Evolutionary conservation across 2,329 filamentous ascomycete species (phyloP).

Genomic region (Aspergillus sp.): DNA sequence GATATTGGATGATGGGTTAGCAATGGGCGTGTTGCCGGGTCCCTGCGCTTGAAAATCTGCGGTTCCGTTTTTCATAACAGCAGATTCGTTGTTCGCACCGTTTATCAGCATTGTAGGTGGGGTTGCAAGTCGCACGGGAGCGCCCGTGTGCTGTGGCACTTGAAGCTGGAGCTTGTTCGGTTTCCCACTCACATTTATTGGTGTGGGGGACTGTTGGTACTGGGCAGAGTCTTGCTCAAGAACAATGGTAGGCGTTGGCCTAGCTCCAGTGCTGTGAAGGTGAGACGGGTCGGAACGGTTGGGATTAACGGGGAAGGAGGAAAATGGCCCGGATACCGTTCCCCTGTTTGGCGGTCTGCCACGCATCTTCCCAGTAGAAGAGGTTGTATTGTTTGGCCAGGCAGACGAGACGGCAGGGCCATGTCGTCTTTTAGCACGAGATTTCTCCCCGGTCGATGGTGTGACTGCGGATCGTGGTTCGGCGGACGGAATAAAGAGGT

Average conservation of each 20-base stretch:
- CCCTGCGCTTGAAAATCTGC: conserved; percentile 4
- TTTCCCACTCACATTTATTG: conserved; percentile 21
- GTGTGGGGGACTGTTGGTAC: conserved; percentile 29
- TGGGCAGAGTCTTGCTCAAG: conserved; percentile 39
- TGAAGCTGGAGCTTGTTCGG: conserved; percentile 44
- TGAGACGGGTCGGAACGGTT: conserved; percentile 49
- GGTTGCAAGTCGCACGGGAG: conserved; percentile 44
- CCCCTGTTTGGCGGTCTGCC: conserved; percentile 77
- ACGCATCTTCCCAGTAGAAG: conserved; percentile 68
- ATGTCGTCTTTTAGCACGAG: conserved; percentile 58
- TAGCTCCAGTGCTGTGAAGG: conserved; percentile 39
- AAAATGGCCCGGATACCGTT: conserved; percentile 64
- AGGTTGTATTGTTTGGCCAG: conserved; percentile 69
- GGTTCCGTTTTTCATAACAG: conserved; percentile 19
- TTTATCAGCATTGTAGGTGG: conserved; percentile 43
- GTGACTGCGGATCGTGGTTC: conserved; percentile 72
- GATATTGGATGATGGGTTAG: conserved; percentile 7
- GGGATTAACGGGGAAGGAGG: conserved; percentile 66
- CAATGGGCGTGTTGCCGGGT: conserved; percentile 1
- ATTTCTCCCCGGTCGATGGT: conserved; percentile 53
- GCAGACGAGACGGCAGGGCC: conserved; percentile 88
- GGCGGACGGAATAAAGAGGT: conserved; percentile 44
- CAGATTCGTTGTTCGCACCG: conserved; percentile 29
- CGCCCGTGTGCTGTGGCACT: conserved; percentile 42
- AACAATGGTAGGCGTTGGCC: conserved; percentile 43